Base-by-base conservation (phyloP, 2,329 filamentous ascomycete species). In the Xylaria sp. region DNA sequence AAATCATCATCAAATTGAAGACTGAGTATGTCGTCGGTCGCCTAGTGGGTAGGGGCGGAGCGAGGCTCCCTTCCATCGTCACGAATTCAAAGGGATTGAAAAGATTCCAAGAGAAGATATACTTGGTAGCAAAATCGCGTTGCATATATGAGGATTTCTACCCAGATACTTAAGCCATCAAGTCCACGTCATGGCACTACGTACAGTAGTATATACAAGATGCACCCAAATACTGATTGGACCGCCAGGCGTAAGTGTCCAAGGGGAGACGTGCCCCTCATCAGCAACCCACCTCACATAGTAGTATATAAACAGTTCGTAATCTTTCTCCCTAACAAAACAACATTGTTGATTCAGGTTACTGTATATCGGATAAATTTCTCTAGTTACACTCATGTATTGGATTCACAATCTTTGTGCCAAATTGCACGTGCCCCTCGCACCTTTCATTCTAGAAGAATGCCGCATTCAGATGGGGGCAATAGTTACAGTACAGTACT, bases 381-480 rank as follows among this genome's bases (percentile, higher is more conserved):
- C 39, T 15, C 2, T 41, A 41, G 15, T 41, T 2, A 6, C 7
- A 6, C 10, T 37, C 8, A 10, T 37, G 34, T 37, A 37, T 37
- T 37, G 34, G 34, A 10, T 37, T 37, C 34, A 37, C 34, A 9
- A 9, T 10, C 10, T 55, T n/a, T 48, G 46, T 48, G n/a, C 18
- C 7, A n/a, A 13, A 39, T 39, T 23, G 52, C 52, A 56, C n/a
- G 32, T 56, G 52, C 52, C 18, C 52, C 23, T 56, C 8, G 4
- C 46, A 13, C 8, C 20, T 28, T 52, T 7, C 68, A 66, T 50
- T 50, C 69, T 62, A 66, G 69, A 71, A 71, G 44, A 13, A 44
- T 69, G 65, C 58, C 44, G 28, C 23, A 65, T 37, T 10, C 3
- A 18, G 15, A 8, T 39, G 44, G 66, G 37, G 32, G 34, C 12